Evolutionary conservation across 2,329 filamentous ascomycete species (phyloP).

Genomic region (Alternaria gansuensis): DNA sequence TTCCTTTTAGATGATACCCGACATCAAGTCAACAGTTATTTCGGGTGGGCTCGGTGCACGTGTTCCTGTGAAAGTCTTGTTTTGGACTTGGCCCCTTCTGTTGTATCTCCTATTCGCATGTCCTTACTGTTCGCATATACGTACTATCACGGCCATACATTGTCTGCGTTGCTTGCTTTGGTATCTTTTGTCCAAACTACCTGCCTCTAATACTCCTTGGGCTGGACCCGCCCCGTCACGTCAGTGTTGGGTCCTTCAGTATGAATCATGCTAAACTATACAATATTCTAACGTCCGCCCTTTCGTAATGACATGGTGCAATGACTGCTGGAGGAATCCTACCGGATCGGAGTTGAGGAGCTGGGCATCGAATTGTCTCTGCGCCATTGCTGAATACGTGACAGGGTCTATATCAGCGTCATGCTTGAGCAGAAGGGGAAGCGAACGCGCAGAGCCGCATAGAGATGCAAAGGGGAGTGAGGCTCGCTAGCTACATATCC

Average conservation of each 20-base stretch:
- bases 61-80: conserved; percentile 26
- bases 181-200: conserved; percentile 34
- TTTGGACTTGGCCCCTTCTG: conserved; percentile 8
- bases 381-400: background rate
- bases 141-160: conserved; percentile 21
- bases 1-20: conserved; percentile 36
- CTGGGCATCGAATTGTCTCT: background rate
- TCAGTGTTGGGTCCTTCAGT: conserved; percentile 28
- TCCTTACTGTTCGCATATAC: conserved; percentile 23
- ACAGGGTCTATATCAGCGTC: background rate
- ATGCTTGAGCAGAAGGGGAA: conserved; percentile 2
- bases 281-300: background rate
- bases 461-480: conserved; percentile 23
- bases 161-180: conserved; percentile 25
- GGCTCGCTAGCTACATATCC: conserved; percentile 26
- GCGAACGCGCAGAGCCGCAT: conserved; percentile 25
- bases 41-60: conserved; percentile 31
- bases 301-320: background rate
- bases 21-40: conserved; percentile 29
- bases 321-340: conserved; percentile 14
- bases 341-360: background rate
- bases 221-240: conserved; percentile 35
- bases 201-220: conserved; percentile 39
- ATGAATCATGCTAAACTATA: conserved; percentile 23
- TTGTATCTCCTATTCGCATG: conserved; percentile 20